Evolutionary conservation across 1,284 basidiomycete genomes (phyloP).

Genomic region (Tilletia walkeri): DNA sequence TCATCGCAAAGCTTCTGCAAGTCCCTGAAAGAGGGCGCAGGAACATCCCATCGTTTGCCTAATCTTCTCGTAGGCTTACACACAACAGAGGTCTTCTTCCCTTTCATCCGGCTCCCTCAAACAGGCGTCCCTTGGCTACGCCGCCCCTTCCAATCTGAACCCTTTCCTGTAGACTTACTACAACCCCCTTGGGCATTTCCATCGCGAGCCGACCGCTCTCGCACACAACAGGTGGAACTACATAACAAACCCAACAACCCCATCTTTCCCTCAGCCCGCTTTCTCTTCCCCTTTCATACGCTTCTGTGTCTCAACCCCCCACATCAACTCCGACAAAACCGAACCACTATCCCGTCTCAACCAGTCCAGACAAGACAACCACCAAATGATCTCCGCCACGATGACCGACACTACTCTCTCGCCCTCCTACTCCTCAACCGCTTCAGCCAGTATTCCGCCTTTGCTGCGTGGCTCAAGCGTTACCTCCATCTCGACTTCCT

Average conservation of each 20-base stretch:
- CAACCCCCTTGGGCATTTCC: background rate
- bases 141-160: background rate
- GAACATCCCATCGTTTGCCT: too few relatives aligned
- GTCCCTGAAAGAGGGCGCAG: too few relatives aligned
- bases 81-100: background rate
- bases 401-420: too few relatives aligned
- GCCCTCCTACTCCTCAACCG: background rate
- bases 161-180: background rate
- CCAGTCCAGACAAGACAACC: too few relatives aligned
- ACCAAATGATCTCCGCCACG: background rate
- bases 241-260: background rate
- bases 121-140: conserved; percentile 17
- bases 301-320: background rate
- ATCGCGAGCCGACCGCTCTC: conserved; percentile 17
- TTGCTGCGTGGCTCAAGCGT: background rate
- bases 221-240: background rate
- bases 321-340: too few relatives aligned
- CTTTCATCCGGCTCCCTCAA: background rate
- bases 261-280: background rate
- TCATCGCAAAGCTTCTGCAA: too few relatives aligned
- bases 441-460: background rate
- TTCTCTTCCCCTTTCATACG: background rate
- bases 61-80: background rate
- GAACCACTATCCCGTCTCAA: too few relatives aligned
- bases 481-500: background rate